Conservation (phyloP, 2,329 filamentous ascomycete species). For the Claviceps citrina region DNA sequence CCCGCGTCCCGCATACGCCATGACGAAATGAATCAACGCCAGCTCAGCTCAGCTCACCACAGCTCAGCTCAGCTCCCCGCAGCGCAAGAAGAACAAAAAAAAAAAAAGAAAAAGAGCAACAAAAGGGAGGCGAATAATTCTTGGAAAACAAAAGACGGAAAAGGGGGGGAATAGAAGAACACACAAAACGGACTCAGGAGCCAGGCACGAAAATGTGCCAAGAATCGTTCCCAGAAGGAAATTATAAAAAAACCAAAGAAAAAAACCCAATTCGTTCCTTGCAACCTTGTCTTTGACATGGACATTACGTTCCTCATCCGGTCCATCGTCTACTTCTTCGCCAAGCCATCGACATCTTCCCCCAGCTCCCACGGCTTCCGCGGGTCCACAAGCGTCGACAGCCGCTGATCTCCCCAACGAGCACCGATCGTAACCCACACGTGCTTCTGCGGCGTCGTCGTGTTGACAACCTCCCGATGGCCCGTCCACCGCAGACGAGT, state of each 20-base stretch:
- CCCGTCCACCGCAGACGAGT: conserved; percentile 43
- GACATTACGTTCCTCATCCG: not conserved
- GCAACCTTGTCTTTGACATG: not conserved
- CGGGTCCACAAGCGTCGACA: conserved; percentile 40
- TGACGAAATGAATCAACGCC: conserved; percentile 8
- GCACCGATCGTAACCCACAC: conserved; percentile 57
- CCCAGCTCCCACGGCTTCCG: conserved; percentile 37
- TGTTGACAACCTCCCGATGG: conserved; percentile 36
- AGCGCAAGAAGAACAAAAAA: not conserved
- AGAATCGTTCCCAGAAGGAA: not conserved
- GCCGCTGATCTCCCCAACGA: conserved; percentile 40
- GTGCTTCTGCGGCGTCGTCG: conserved; percentile 41
- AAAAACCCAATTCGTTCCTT: not conserved
- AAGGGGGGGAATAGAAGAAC: conserved; percentile 1
- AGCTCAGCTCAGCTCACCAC: conserved; percentile 1
- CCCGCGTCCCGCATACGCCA: conserved; percentile 7
- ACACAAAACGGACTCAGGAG: conserved; percentile 8
- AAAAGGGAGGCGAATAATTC: conserved; percentile 1
- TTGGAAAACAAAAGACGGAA: conserved; percentile 8
- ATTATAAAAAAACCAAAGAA: not conserved
- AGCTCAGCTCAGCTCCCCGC: too few relatives aligned
- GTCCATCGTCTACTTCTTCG: conserved; percentile 12
- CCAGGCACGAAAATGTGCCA: not conserved
- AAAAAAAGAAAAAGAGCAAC: not conserved
- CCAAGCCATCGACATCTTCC: conserved; percentile 27